Percentiles rank a stretch among this genome's conserved stretches.
phyloP scores from a whole-genome alignment of 805 yeast species.

The Tanozyma kutaoensis region DNA sequence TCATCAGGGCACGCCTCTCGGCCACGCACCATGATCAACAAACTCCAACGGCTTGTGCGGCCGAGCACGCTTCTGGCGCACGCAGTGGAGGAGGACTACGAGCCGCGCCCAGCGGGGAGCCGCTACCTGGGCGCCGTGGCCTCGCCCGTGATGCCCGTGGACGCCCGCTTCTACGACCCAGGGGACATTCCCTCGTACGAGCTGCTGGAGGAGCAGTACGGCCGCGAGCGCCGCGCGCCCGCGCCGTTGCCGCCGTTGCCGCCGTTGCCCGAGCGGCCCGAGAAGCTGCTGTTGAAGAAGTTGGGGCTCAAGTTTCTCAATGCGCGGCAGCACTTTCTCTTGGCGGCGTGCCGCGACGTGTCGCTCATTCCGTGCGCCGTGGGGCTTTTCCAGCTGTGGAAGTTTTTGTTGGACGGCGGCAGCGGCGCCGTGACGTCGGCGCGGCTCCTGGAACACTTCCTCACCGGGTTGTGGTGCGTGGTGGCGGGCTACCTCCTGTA shows the following conservation, averaged over 20 bases:
- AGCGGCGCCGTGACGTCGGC: slow-evolving; percentile 35
- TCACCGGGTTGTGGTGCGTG: slow-evolving; percentile 86
- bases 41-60: neutral
- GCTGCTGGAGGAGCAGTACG: slow-evolving; percentile 19
- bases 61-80: neutral
- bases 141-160: slow-evolving; percentile 4
- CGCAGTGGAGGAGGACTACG: neutral
- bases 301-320: slow-evolving; percentile 61
- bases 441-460: slow-evolving; percentile 61
- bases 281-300: slow-evolving; percentile 26
- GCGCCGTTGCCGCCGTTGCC: slow-evolving; percentile 1
- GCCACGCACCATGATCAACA: neutral
- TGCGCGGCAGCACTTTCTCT: slow-evolving; percentile 61
- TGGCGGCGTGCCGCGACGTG: slow-evolving; percentile 69
- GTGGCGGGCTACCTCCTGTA: slow-evolving; percentile 80
- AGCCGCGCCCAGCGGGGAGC: neutral
- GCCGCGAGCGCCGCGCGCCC: slow-evolving; percentile 2
- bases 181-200: slow-evolving; percentile 30
- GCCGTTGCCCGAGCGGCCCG: slow-evolving; percentile 1
- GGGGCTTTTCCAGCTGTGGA: slow-evolving; percentile 37
- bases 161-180: slow-evolving; percentile 10
- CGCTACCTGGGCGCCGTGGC: neutral
- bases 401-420: slow-evolving; percentile 12
- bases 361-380: slow-evolving; percentile 57
- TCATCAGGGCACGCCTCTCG: no score